A percentile compares a stretch with the other conserved stretches of the same genome.
Conservation (phyloP, 2,329 filamentous ascomycete species). For the Coniochaeta sp. region DNA sequence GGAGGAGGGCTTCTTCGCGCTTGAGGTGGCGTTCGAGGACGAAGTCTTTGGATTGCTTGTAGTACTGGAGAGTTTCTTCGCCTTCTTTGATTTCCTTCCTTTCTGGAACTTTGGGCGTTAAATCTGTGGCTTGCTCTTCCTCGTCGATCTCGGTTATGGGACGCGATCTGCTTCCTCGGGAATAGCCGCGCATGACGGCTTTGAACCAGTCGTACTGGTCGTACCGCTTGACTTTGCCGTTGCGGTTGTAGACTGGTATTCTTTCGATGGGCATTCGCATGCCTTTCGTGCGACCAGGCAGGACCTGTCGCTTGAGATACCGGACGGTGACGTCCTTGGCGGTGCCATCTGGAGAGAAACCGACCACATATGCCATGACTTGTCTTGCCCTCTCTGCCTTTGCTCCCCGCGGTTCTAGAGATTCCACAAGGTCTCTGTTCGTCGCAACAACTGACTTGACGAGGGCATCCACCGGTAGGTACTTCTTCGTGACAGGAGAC, state of each 20-base stretch:
- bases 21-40: constrained; percentile 81
- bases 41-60: constrained; percentile 80
- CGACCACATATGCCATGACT: constrained; percentile 83
- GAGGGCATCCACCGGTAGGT: constrained; percentile 70
- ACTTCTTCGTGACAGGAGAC: constrained; percentile 73
- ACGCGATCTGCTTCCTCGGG: constrained; percentile 35
- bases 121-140: constrained; percentile 69
- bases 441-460: constrained; percentile 63
- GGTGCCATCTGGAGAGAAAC: constrained; percentile 74
- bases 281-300: constrained; percentile 87
- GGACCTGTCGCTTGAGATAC: constrained; percentile 74
- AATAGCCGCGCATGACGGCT: constrained; percentile 68
- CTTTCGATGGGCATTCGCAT: constrained; percentile 73
- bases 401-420: constrained; percentile 74
- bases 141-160: constrained; percentile 68
- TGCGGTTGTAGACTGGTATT: constrained; percentile 67
- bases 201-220: constrained; percentile 88
- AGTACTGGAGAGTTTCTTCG: constrained; percentile 78
- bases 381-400: constrained; percentile 84
- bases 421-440: constrained; percentile 63
- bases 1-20: constrained; percentile 80
- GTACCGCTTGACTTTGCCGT: constrained; percentile 70
- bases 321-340: constrained; percentile 93
- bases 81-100: constrained; percentile 69
- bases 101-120: constrained; percentile 65